Base-by-base conservation (phyloP, 495 filamentous ascomycete genomes). In the Penicillium herquei region DNA sequence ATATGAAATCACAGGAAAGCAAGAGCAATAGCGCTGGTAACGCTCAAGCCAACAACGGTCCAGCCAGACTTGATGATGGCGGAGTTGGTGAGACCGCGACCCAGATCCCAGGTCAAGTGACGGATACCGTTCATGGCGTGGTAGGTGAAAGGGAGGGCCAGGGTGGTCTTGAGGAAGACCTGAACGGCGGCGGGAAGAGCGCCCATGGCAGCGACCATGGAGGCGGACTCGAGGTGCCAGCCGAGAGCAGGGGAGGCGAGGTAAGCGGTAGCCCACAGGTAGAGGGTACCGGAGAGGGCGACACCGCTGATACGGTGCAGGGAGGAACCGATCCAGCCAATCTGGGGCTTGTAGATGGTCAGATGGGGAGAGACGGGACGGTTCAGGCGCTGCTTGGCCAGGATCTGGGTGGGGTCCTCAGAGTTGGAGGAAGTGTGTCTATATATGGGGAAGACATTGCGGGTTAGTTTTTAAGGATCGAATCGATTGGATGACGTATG, bases 331-430 rank as follows among this genome's bases (percentile, higher is more conserved):
- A 87, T 86, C 88, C 88, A 96, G 51, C 92, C 92, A 66, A 98
- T 87, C 75, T 90, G 87, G 57, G 88, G 87, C 61, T 84, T 79
- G 83, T 98, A 99, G 82, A 96, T 92, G 56, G 72, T 64, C 50
- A 99, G 84, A 70, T 99, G 93, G 41, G 94, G 94, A 37, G 91
- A 79, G 56, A 95, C 81, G 61, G 94, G 94, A 45, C 94, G 95
- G 63, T 77, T 67, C 54, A 87, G 85, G 61, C 94, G 94, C 74
- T 99, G 94, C 58, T 83, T 75, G 58, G 81, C 84, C 70, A 98
- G 92, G 77, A 97, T 86, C 59, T 84, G 65, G 69, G 81, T 71
- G 51, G 76, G 82, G 61, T 90, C 86, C 57, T 73, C 63, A 48
- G 78, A 68, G 54, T 78, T 64, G 58, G 81, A 79, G 51, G 85